phyloP scores from a whole-genome alignment of 441 rosid species.

The Biscutella laevigata region DNA sequence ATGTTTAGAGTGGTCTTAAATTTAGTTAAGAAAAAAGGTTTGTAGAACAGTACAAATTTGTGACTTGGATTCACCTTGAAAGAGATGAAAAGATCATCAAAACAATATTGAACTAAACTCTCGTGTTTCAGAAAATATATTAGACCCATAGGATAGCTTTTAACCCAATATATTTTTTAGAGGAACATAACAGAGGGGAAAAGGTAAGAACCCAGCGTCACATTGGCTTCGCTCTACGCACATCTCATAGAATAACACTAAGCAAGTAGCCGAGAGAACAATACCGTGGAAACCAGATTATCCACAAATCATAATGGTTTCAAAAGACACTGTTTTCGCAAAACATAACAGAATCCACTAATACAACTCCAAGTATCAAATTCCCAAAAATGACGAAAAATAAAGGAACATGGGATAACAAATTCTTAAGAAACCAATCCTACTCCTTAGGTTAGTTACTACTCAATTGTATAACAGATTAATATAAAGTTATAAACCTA shows the following conservation, averaged over 20 bases:
- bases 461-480: not conserved
- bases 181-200: not conserved
- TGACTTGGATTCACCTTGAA: not conserved
- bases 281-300: not conserved
- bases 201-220: not conserved
- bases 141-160: not conserved
- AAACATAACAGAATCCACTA: not conserved
- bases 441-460: not conserved
- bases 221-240: not conserved
- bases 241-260: not conserved
- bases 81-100: not conserved
- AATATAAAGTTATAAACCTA: not conserved
- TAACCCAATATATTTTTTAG: not conserved
- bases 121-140: not conserved
- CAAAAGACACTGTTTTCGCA: not conserved
- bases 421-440: not conserved
- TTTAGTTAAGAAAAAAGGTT: no score
- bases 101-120: not conserved
- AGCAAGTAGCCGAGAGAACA: not conserved
- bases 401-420: not conserved
- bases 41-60: no score
- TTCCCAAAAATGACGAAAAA: not conserved
- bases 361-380: not conserved
- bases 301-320: not conserved
- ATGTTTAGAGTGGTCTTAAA: no score